These are phyloP conservation scores for Malus sieversii DNA, from an alignment of 306 rosid species.

Conservation along the genomic window DNA sequence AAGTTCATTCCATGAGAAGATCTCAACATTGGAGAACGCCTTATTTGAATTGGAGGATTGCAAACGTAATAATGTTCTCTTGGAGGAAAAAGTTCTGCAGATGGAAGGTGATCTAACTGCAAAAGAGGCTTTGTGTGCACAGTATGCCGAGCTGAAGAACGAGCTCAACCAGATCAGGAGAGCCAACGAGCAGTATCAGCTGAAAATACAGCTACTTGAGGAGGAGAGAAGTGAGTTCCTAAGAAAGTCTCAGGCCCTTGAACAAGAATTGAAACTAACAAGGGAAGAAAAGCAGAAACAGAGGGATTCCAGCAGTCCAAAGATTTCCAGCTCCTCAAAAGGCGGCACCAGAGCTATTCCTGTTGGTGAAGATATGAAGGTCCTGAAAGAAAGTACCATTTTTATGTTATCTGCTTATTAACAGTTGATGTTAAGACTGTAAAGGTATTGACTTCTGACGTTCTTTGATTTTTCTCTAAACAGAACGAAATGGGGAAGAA, in stretches of 20 bases:
- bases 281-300: constrained; percentile 29
- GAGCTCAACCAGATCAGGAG: constrained; percentile 23
- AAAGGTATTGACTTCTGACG: constrained; percentile 10
- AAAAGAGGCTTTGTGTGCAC: constrained; percentile 11
- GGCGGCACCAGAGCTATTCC: constrained; percentile 27
- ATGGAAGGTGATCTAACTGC: constrained; percentile 16
- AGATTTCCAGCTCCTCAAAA: constrained; percentile 23
- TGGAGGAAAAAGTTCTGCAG: constrained; percentile 26
- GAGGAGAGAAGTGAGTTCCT: constrained; percentile 28
- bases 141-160: constrained; percentile 11
- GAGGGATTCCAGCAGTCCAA: constrained; percentile 22
- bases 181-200: constrained; percentile 20
- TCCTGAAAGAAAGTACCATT: constrained; percentile 42
- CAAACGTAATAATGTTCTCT: constrained; percentile 12
- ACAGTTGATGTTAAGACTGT: constrained; percentile 11
- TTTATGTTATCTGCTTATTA: constrained; percentile 18
- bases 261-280: constrained; percentile 25
- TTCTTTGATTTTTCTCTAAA: constrained; percentile 8
- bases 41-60: constrained; percentile 30
- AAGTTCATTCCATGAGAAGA: constrained; percentile 15
- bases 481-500: constrained; percentile 57
- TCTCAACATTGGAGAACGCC: constrained; percentile 13
- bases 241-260: constrained; percentile 25
- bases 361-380: constrained; percentile 47
- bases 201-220: constrained; percentile 26